phyloP scores from a whole-genome alignment of 805 yeast genomes.

The Candida dendrica region DNA sequence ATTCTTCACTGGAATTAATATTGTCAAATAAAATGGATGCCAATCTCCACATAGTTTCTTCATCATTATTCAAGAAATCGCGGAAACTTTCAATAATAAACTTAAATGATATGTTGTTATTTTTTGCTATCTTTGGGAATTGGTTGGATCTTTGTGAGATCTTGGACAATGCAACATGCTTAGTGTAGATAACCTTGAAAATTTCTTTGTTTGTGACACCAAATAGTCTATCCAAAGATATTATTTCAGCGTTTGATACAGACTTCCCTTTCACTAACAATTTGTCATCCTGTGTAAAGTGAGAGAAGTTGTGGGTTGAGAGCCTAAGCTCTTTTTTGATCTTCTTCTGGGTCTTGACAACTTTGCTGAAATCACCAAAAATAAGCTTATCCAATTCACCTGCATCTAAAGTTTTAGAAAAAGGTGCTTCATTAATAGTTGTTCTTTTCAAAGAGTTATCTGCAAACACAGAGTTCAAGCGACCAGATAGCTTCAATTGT shows the following conservation, averaged over 20 bases:
- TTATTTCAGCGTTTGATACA: conserved; percentile 1
- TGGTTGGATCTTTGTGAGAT: conserved; percentile 23
- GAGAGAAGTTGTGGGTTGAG: conserved; percentile 16
- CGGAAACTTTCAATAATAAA: conserved; percentile 18
- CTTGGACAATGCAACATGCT: conserved; percentile 17
- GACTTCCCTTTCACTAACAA: conserved; percentile 6
- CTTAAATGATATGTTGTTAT: conserved; percentile 23
- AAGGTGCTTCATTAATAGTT: conserved; percentile 17
- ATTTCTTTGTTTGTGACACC: conserved; percentile 6
- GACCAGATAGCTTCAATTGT: conserved; percentile 48
- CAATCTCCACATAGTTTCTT: conserved; percentile 40
- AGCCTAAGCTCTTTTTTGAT: conserved; percentile 23
- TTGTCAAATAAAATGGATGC: conserved; percentile 59
- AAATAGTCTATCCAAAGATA: conserved; percentile 1
- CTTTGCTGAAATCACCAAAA: conserved; percentile 38
- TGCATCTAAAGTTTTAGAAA: conserved; percentile 16
- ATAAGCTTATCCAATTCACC: conserved; percentile 40
- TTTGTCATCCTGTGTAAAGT: conserved; percentile 13
- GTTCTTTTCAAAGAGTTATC: conserved; percentile 9
- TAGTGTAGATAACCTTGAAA: conserved; percentile 13
- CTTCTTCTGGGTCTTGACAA: conserved; percentile 19
- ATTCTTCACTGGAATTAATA: conserved; percentile 9
- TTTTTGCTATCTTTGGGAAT: conserved; percentile 31
- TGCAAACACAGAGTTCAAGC: conserved; percentile 16
- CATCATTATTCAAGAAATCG: conserved; percentile 15